Evolutionary conservation across 1,284 basidiomycete species (phyloP).

Genomic region (Polyporus tsugae): DNA sequence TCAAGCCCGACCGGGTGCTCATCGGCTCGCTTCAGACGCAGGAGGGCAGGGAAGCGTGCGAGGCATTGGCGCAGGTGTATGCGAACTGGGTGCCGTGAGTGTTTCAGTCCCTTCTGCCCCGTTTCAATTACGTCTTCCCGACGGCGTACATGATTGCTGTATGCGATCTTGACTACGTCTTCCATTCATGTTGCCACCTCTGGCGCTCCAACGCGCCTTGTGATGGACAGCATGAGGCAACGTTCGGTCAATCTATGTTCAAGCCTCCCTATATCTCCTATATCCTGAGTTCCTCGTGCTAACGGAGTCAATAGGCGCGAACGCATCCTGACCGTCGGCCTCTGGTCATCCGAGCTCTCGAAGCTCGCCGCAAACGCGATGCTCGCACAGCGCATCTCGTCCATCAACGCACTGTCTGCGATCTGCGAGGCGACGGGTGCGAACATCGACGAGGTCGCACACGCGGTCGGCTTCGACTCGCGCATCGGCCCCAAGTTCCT

Average conservation of each 20-base stretch:
- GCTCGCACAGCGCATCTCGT: slow-evolving; percentile 98
- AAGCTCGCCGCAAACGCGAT: slow-evolving; percentile 99
- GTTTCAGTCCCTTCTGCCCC: not conserved
- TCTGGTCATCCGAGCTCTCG: slow-evolving; percentile 98
- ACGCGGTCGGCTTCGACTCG: slow-evolving; percentile 93
- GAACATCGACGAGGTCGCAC: slow-evolving; percentile 97
- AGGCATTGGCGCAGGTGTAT: slow-evolving; percentile 84
- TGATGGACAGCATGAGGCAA: not conserved
- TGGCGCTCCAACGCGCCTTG: not conserved
- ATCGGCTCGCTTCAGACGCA: slow-evolving; percentile 94
- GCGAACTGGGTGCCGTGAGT: slow-evolving; percentile 95
- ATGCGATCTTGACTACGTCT: not conserved
- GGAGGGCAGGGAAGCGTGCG: slow-evolving; percentile 86
- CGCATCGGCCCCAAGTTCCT: slow-evolving; percentile 97
- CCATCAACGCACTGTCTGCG: slow-evolving; percentile 96
- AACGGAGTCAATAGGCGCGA: slow-evolving; percentile 57
- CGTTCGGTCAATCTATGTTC: not conserved
- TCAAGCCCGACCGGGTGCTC: slow-evolving; percentile 92
- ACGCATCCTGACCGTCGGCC: slow-evolving; percentile 91
- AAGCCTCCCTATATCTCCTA: not conserved
- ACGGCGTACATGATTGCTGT: not conserved
- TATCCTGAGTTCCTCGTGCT: not conserved
- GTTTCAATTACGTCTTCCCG: not conserved
- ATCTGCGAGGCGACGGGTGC: slow-evolving; percentile 99
- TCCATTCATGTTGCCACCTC: not conserved